phyloP scores from a whole-genome alignment of 208 protist species.

The Leptomonas seymouri region DNA sequence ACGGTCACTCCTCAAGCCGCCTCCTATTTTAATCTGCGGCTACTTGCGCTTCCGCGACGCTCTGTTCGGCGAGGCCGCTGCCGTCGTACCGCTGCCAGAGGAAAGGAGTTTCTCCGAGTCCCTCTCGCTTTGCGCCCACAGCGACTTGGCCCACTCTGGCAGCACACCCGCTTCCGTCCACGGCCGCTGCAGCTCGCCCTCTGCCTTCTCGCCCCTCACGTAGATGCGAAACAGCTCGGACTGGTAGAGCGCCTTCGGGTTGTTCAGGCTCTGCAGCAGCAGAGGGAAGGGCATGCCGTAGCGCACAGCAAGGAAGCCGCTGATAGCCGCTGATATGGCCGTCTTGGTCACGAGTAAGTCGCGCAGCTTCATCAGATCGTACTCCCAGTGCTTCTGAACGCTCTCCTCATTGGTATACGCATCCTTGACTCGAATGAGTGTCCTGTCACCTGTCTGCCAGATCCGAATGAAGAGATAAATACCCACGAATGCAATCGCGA shows the following conservation, averaged over 20 bases:
- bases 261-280: slow-evolving; percentile 83
- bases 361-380: slow-evolving; percentile 76
- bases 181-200: slow-evolving; percentile 64
- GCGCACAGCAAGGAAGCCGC: slow-evolving; percentile 50
- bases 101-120: slow-evolving; percentile 40
- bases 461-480: slow-evolving; percentile 62
- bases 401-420: slow-evolving; percentile 50
- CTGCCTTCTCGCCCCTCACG: slow-evolving; percentile 44
- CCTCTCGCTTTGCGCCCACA: slow-evolving; percentile 50
- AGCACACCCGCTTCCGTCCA: slow-evolving; percentile 65
- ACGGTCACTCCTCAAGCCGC: too few relatives aligned
- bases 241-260: slow-evolving; percentile 69
- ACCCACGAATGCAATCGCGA: slow-evolving; percentile 37
- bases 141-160: slow-evolving; percentile 59
- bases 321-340: slow-evolving; percentile 50
- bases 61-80: slow-evolving; percentile 18
- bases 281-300: slow-evolving; percentile 75
- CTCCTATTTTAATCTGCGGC: not conserved
- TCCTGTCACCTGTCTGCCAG: slow-evolving; percentile 41
- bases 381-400: slow-evolving; percentile 56
- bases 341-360: slow-evolving; percentile 70
- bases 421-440: slow-evolving; percentile 57
- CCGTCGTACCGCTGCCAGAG: slow-evolving; percentile 8
- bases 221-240: slow-evolving; percentile 75
- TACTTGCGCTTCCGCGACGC: slow-evolving; percentile 39